A percentile compares a stretch with the other conserved stretches of the same genome.
These are phyloP conservation scores for Thielaviopsis musarum DNA, from an alignment of 2,329 filamentous ascomycete genomes.

Conservation along the genomic window DNA sequence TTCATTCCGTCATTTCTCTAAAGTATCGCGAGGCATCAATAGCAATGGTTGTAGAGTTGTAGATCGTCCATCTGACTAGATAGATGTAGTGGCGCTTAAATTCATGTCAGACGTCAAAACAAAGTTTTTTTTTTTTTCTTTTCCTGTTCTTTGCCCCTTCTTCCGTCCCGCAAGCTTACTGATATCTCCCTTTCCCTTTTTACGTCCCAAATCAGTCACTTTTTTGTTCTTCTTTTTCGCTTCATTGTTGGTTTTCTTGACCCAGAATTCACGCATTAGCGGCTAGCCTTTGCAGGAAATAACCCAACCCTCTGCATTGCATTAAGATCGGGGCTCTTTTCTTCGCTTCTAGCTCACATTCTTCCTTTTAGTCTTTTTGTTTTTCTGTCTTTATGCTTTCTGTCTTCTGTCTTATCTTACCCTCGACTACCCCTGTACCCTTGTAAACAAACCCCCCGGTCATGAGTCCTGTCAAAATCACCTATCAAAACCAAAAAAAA, in stretches of 20 bases:
- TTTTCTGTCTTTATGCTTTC: not conserved
- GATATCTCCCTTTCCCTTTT: not conserved
- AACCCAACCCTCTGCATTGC: too few species aligned
- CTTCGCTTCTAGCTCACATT: too few species aligned
- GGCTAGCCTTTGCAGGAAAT: too few species aligned
- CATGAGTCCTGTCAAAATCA: too few species aligned
- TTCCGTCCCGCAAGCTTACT: not conserved
- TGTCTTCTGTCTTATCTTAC: too few species aligned
- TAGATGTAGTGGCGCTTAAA: not conserved
- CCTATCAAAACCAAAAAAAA: not conserved
- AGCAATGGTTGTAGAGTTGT: too few species aligned
- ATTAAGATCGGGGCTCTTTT: not conserved
- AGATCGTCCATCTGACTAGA: too few species aligned
- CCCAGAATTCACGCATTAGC: not conserved
- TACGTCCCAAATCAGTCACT: not conserved
- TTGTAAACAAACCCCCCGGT: too few species aligned
- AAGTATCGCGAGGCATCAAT: too few species aligned
- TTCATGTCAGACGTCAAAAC: not conserved
- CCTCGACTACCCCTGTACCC: too few species aligned
- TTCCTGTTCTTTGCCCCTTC: not conserved
- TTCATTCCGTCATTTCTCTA: not conserved
- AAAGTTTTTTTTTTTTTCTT: too few species aligned
- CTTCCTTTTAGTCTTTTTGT: too few species aligned
- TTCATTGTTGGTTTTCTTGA: not conserved
- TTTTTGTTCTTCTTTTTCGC: not conserved